These are phyloP conservation scores for Leucoagaricus sp. DNA, from an alignment of 1,284 basidiomycete genomes.

Conservation along the genomic window DNA sequence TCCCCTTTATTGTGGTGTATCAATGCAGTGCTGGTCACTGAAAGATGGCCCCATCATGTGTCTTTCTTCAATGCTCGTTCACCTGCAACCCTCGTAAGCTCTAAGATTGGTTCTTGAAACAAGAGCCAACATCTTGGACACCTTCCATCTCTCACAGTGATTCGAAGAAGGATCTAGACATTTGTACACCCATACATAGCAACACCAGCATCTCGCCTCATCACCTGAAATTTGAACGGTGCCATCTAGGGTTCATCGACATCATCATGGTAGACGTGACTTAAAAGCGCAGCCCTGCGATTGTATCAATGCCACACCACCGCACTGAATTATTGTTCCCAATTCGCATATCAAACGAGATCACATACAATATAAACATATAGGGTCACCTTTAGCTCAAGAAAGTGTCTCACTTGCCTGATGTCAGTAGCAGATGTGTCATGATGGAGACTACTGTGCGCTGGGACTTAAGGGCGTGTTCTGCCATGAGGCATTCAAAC, in stretches of 20 bases:
- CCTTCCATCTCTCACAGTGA: too few relatives aligned
- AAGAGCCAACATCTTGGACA: too few relatives aligned
- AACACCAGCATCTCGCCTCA: neutral
- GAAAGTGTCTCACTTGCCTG: neutral
- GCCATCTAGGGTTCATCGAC: too few relatives aligned
- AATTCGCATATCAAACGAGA: neutral
- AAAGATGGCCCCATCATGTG: too few relatives aligned
- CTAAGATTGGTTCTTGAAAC: too few relatives aligned
- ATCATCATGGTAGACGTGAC: neutral
- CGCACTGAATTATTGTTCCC: neutral
- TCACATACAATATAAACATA: conserved; percentile 11
- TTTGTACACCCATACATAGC: neutral
- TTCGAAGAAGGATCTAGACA: too few relatives aligned
- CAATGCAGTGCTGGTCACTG: too few relatives aligned
- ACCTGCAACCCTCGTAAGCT: too few relatives aligned
- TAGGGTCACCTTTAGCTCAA: neutral
- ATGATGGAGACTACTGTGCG: too few relatives aligned
- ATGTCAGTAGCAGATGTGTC: neutral
- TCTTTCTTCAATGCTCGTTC: too few relatives aligned
- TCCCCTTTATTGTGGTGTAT: too few relatives aligned
- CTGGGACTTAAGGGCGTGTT: too few relatives aligned
- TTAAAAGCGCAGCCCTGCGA: neutral
- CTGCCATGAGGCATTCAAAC: neutral
- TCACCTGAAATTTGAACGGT: neutral
- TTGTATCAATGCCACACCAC: neutral